Percentiles rank a stretch among this genome's conserved stretches.
Conservation (phyloP, 495 filamentous ascomycete genomes). For the Hyaloscypha hepaticicola region DNA sequence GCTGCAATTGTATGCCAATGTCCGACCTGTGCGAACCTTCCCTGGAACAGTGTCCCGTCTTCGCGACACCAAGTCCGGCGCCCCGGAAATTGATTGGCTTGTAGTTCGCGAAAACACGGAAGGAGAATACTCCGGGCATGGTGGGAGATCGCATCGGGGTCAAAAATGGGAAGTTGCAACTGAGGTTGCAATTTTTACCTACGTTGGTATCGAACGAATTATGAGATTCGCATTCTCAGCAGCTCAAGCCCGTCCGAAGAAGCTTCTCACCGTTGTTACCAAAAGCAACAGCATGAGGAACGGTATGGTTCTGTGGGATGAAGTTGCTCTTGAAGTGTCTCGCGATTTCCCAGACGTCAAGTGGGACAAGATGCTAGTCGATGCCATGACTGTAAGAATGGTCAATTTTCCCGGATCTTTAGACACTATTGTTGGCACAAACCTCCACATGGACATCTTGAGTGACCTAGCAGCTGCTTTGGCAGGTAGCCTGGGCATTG, state of each 20-base stretch:
- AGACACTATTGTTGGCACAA: conserved; percentile 57
- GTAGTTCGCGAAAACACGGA: conserved; percentile 58
- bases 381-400: conserved; percentile 59
- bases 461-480: conserved; percentile 76
- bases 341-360: conserved; percentile 49
- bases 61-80: conserved; percentile 37
- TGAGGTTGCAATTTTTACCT: conserved; percentile 54
- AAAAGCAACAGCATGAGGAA: conserved; percentile 57
- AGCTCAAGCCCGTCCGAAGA: conserved; percentile 45
- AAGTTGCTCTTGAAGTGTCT: conserved; percentile 46
- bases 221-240: conserved; percentile 55
- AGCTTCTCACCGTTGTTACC: conserved; percentile 53
- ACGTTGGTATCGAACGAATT: conserved; percentile 50
- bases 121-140: conserved; percentile 58
- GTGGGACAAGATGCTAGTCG: conserved; percentile 57
- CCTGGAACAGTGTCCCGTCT: conserved; percentile 50
- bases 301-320: conserved; percentile 57
- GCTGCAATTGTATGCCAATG: conserved; percentile 55
- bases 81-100: conserved; percentile 48
- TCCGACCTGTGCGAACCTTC: conserved; percentile 51
- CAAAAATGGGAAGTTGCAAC: conserved; percentile 53
- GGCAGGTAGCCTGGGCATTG: conserved; percentile 75
- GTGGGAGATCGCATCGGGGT: conserved; percentile 51
- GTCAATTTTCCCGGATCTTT: conserved; percentile 50
- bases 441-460: conserved; percentile 57